phyloP scores from a whole-genome alignment of 2,329 filamentous ascomycete genomes.

The Exophiala aquamarina region DNA sequence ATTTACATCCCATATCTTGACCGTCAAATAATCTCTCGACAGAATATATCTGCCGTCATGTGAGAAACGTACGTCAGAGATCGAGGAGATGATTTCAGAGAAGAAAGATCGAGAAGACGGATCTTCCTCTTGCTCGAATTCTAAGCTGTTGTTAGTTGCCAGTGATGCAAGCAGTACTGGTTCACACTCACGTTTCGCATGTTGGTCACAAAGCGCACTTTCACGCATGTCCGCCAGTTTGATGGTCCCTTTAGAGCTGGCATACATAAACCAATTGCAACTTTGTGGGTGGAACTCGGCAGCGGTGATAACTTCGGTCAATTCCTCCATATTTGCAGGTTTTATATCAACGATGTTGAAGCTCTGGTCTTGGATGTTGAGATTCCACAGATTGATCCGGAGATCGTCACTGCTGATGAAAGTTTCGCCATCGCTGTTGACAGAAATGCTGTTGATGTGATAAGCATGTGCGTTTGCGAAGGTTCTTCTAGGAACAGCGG shows the following conservation, averaged over 20 bases:
- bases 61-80: conserved; percentile 97
- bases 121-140: conserved; percentile 99
- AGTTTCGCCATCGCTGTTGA: conserved; percentile 98
- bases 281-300: conserved; percentile 95
- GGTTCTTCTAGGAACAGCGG: conserved; percentile 89
- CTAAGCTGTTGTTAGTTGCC: conserved; percentile 48
- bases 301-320: conserved; percentile 97
- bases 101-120: conserved; percentile 97
- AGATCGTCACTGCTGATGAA: conserved; percentile 99
- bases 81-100: conserved; percentile 98
- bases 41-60: conserved; percentile 95
- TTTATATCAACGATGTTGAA: conserved; percentile 99
- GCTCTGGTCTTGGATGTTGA: conserved; percentile 98
- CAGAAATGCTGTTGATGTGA: conserved; percentile 99
- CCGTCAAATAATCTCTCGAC: conserved; percentile 94
- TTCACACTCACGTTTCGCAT: conserved; percentile 76
- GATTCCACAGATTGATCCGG: conserved; percentile 97
- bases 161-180: not conserved
- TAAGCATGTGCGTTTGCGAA: conserved; percentile 99
- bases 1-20: conserved; percentile 99
- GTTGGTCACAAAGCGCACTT: conserved; percentile 91
- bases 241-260: conserved; percentile 97
- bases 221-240: conserved; percentile 98
- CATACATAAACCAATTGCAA: conserved; percentile 99
- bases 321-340: conserved; percentile 98